Evolutionary conservation across 768 basidiomycete species (phyloP).

Genomic region (Psilocybe azurescens): DNA sequence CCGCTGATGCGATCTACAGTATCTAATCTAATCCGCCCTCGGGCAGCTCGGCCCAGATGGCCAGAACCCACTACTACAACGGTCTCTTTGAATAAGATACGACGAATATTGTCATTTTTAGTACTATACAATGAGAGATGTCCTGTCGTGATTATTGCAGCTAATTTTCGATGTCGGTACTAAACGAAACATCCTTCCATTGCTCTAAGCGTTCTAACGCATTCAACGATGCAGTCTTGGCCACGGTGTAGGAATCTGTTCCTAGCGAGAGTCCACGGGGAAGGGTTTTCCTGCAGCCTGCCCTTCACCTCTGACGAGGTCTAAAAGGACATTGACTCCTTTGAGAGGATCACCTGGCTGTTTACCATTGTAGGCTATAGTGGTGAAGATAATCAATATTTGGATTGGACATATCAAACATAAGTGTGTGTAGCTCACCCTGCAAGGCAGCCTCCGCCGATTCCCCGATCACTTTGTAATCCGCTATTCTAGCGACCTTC

Average conservation of each 20-base stretch:
- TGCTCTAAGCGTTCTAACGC: conserved; percentile 28
- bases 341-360: conserved; percentile 43
- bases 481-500: conserved; percentile 34
- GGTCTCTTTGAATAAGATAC: too few relatives aligned
- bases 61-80: too few relatives aligned
- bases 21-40: too few relatives aligned
- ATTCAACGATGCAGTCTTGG: conserved; percentile 23
- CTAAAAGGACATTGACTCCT: conserved; percentile 38
- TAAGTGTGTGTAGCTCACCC: conserved; percentile 22
- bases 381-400: background rate
- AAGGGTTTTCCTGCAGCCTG: conserved; percentile 34
- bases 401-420: background rate
- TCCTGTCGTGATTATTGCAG: too few relatives aligned
- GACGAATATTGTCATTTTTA: too few relatives aligned
- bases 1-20: too few relatives aligned
- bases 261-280: conserved; percentile 34
- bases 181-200: conserved; percentile 36
- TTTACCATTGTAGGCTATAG: conserved; percentile 35
- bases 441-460: conserved; percentile 32
- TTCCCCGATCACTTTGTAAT: conserved; percentile 34
- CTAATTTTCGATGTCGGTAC: conserved; percentile 27
- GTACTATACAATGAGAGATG: too few relatives aligned
- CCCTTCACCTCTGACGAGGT: conserved; percentile 37
- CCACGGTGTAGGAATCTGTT: conserved; percentile 32
- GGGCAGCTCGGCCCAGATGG: too few relatives aligned